These are phyloP conservation scores for Nissolia schottii DNA, from an alignment of 306 rosid species.

Conservation along the genomic window DNA sequence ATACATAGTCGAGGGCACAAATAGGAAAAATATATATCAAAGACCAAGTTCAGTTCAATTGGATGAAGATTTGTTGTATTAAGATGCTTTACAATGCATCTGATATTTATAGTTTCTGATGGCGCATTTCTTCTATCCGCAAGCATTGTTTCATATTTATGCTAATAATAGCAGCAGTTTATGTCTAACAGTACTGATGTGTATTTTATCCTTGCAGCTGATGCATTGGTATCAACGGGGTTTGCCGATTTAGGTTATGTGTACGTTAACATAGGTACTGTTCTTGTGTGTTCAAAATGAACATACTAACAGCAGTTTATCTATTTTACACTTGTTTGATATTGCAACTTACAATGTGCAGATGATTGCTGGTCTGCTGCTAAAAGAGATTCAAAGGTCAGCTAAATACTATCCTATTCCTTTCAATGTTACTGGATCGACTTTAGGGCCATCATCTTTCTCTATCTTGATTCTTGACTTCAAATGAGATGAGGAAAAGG, in stretches of 20 bases:
- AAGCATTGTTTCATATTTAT: background rate
- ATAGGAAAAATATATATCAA: background rate
- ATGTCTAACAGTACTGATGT: constrained; percentile 22
- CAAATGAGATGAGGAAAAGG: background rate
- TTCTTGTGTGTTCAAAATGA: constrained; percentile 9
- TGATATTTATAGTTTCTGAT: background rate
- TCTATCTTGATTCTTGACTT: constrained; percentile 20
- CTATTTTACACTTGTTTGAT: constrained; percentile 16
- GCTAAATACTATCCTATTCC: constrained; percentile 21
- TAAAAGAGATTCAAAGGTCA: constrained; percentile 57
- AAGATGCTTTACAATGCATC: background rate
- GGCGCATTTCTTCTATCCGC: background rate
- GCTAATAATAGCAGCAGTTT: background rate
- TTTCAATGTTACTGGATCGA: background rate
- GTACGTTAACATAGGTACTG: constrained; percentile 77
- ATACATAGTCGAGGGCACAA: too few species aligned
- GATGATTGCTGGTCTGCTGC: constrained; percentile 90
- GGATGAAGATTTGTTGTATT: background rate
- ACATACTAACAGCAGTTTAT: background rate
- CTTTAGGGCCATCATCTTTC: background rate
- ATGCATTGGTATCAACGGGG: constrained; percentile 84
- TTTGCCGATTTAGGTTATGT: constrained; percentile 86
- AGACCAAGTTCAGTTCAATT: background rate
- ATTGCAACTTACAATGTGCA: constrained; percentile 36
- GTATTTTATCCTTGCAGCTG: constrained; percentile 56